These are phyloP conservation scores for Daldinia caldariorum DNA, from an alignment of 495 filamentous ascomycete genomes.

Conservation along the genomic window DNA sequence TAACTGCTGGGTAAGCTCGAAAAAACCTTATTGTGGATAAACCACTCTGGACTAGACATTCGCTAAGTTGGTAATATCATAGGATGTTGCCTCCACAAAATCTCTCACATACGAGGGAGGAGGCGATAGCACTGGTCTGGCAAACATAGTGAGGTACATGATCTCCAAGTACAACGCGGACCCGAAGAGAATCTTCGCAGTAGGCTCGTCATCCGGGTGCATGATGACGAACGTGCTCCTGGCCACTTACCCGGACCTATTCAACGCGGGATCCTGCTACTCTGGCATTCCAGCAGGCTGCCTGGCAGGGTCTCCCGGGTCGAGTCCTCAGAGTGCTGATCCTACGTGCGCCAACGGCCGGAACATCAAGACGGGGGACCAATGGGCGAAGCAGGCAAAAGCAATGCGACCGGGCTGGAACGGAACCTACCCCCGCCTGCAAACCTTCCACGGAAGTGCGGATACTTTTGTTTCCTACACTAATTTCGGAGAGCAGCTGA, in stretches of 20 bases:
- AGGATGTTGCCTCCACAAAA: slow-evolving; percentile 54
- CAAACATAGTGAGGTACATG: slow-evolving; percentile 63
- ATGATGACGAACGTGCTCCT: slow-evolving; percentile 62
- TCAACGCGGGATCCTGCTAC: slow-evolving; percentile 54
- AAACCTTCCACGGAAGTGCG: slow-evolving; percentile 53
- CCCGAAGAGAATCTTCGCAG: slow-evolving; percentile 56
- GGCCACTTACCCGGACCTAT: slow-evolving; percentile 53
- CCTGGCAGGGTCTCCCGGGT: slow-evolving; percentile 49
- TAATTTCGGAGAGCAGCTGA: slow-evolving; percentile 58
- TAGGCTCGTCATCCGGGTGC: slow-evolving; percentile 59
- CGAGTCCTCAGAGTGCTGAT: slow-evolving; percentile 54
- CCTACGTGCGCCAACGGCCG: slow-evolving; percentile 51
- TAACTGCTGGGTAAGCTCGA: slow-evolving; percentile 55
- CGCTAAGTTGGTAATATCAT: slow-evolving; percentile 48
- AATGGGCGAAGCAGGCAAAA: slow-evolving; percentile 48
- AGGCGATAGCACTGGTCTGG: slow-evolving; percentile 56
- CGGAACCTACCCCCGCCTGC: slow-evolving; percentile 51
- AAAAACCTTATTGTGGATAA: neutral
- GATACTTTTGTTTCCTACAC: slow-evolving; percentile 49
- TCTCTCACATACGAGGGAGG: slow-evolving; percentile 54
- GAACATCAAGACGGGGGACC: slow-evolving; percentile 46
- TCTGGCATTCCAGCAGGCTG: slow-evolving; percentile 54
- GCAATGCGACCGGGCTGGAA: slow-evolving; percentile 51
- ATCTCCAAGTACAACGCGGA: slow-evolving; percentile 58
- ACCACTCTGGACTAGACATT: slow-evolving; percentile 3